phyloP scores from a whole-genome alignment of 306 rosid genomes.

The Trifolium fragiferum region DNA sequence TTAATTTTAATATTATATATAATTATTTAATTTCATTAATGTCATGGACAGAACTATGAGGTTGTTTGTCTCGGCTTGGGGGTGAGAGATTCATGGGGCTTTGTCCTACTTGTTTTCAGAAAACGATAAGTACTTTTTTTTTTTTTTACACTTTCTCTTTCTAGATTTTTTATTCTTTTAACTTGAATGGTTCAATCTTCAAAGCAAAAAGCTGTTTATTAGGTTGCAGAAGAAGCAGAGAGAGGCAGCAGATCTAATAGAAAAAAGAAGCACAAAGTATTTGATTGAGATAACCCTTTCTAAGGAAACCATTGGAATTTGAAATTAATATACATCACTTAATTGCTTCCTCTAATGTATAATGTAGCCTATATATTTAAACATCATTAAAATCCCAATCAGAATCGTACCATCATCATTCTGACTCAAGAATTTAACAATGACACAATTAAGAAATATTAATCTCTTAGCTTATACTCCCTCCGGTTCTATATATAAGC shows the following conservation, averaged over 20 bases:
- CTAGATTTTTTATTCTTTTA: conserved; percentile 43
- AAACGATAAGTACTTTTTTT: conserved; percentile 55
- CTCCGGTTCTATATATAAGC: no score
- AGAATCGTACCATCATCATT: conserved; percentile 42
- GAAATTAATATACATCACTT: conserved; percentile 44
- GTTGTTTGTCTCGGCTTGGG: conserved; percentile 62
- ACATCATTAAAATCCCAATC: conserved; percentile 37
- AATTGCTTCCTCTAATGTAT: conserved; percentile 52
- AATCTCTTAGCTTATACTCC: no score
- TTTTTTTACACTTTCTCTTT: conserved; percentile 36
- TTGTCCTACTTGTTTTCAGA: conserved; percentile 82
- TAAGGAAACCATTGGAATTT: conserved; percentile 71
- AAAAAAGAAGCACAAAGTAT: conserved; percentile 70
- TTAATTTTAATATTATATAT: background rate
- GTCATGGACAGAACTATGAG: conserved; percentile 43
- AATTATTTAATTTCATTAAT: conserved; percentile 11
- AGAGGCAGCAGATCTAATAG: conserved; percentile 79
- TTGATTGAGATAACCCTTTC: conserved; percentile 50
- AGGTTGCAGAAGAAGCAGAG: conserved; percentile 81
- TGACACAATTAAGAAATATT: background rate
- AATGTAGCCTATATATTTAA: conserved; percentile 41
- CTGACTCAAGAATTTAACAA: conserved; percentile 24
- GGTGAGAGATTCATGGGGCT: conserved; percentile 61
- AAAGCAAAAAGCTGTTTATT: conserved; percentile 87
- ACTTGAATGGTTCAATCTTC: conserved; percentile 74